Conservation (phyloP, 257 asterid genomes). For the Euphrasia confusa region DNA sequence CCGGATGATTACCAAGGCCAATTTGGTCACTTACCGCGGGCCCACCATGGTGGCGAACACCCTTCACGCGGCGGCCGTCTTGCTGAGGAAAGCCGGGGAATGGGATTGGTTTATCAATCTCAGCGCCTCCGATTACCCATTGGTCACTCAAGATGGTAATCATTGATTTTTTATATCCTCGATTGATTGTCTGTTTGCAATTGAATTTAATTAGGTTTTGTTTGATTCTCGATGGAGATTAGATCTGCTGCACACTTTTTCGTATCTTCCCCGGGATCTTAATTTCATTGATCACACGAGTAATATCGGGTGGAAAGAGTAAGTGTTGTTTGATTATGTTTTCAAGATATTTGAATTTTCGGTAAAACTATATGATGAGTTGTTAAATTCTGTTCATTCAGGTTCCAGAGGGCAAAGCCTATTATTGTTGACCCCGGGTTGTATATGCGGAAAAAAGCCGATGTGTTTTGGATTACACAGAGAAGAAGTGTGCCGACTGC, state of each 20-base stretch:
- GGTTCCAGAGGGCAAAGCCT: conserved; percentile 94
- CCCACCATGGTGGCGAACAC: conserved; percentile 98
- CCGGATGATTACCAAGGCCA: conserved; percentile 83
- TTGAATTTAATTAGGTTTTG: conserved; percentile 15
- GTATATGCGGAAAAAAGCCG: conserved; percentile 75
- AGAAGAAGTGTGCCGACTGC: conserved; percentile 97
- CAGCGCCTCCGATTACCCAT: conserved; percentile 92
- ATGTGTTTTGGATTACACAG: conserved; percentile 96
- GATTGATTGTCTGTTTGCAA: conserved; percentile 2
- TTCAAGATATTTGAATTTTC: too few relatives aligned
- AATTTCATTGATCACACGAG: conserved; percentile 96
- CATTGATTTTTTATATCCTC: neutral
- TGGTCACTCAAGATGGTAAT: conserved; percentile 89
- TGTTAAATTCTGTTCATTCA: conserved; percentile 22
- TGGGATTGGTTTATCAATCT: conserved; percentile 99
- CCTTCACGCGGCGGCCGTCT: conserved; percentile 86
- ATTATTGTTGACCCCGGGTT: conserved; percentile 87
- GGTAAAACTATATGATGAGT: conserved; percentile 5
- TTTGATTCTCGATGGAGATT: conserved; percentile 25
- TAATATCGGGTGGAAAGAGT: conserved; percentile 98
- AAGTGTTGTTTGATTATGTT: conserved; percentile 28
- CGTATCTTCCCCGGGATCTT: conserved; percentile 82
- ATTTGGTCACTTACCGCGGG: conserved; percentile 88
- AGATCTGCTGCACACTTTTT: conserved; percentile 93
- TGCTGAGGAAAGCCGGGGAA: conserved; percentile 78